Evolutionary conservation across 192 early-diverging fungal genomes (phyloP).

Genomic region (Jimgerdemannia lactiflua): DNA sequence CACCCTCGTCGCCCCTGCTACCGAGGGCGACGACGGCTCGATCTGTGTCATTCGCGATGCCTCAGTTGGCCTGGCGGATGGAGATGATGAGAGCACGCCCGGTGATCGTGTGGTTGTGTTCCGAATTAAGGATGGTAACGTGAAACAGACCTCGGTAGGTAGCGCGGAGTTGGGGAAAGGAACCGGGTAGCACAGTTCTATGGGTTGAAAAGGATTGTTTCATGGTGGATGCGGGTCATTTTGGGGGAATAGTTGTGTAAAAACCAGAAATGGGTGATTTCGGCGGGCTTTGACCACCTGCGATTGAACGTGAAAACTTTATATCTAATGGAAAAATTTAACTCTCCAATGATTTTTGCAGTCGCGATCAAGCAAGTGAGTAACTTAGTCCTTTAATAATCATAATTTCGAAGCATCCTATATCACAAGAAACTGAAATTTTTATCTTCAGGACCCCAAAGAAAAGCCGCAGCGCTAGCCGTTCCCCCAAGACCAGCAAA

Average conservation of each 20-base stretch:
- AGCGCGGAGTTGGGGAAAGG: neutral
- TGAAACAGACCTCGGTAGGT: neutral
- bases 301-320: no score
- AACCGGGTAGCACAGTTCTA: neutral
- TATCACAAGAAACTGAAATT: neutral
- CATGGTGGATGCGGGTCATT: no score
- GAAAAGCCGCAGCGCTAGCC: neutral
- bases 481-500: neutral
- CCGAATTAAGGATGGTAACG: neutral
- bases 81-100: neutral
- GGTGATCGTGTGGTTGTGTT: neutral
- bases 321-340: no score
- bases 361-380: neutral
- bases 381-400: neutral
- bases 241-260: no score
- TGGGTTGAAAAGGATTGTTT: neutral
- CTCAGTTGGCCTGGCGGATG: neutral
- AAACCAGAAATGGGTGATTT: no score
- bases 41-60: neutral
- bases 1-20: no score
- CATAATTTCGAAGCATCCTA: neutral
- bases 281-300: no score
- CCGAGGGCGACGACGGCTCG: neutral
- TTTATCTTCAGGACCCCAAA: neutral
- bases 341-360: neutral